Conservation (phyloP, 495 filamentous ascomycete genomes). For the Filosporella fistucella region DNA sequence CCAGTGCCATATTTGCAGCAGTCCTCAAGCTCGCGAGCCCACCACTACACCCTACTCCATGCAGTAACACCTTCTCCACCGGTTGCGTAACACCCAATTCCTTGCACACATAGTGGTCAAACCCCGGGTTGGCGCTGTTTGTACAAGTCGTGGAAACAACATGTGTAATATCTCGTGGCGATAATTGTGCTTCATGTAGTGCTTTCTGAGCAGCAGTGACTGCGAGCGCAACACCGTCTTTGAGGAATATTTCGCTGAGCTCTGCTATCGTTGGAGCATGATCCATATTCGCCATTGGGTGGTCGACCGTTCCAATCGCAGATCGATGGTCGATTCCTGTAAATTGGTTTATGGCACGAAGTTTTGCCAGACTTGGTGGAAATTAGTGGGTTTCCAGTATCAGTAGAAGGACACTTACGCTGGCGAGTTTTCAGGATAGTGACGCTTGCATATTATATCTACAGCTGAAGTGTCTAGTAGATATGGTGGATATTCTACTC, state of each 20-base stretch:
- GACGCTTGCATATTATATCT: slow-evolving; percentile 37
- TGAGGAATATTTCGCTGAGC: slow-evolving; percentile 48
- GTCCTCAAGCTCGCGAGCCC: slow-evolving; percentile 58
- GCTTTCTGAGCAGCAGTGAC: slow-evolving; percentile 54
- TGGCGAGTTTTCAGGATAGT: slow-evolving; percentile 44
- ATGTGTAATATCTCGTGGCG: slow-evolving; percentile 52
- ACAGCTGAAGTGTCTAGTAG: slow-evolving; percentile 34
- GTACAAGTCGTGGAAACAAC: slow-evolving; percentile 64
- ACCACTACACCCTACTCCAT: slow-evolving; percentile 62
- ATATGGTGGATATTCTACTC: slow-evolving; percentile 44
- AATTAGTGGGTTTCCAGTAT: slow-evolving; percentile 7
- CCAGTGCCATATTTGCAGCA: slow-evolving; percentile 56
- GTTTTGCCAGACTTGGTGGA: slow-evolving; percentile 44
- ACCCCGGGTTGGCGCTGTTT: slow-evolving; percentile 64
- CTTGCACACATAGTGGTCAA: slow-evolving; percentile 58
- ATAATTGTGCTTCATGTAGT: slow-evolving; percentile 46
- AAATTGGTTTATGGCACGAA: slow-evolving; percentile 57
- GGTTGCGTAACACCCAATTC: slow-evolving; percentile 41
- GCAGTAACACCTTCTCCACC: slow-evolving; percentile 55
- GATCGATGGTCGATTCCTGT: slow-evolving; percentile 61
- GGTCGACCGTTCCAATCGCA: slow-evolving; percentile 51
- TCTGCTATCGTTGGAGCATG: slow-evolving; percentile 50
- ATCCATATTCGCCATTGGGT: slow-evolving; percentile 49
- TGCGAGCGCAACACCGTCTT: slow-evolving; percentile 54
- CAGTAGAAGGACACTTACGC: slow-evolving; percentile 32